Evolutionary conservation across 2,329 filamentous ascomycete genomes (phyloP).

Genomic region (Lachnellula suecica): DNA sequence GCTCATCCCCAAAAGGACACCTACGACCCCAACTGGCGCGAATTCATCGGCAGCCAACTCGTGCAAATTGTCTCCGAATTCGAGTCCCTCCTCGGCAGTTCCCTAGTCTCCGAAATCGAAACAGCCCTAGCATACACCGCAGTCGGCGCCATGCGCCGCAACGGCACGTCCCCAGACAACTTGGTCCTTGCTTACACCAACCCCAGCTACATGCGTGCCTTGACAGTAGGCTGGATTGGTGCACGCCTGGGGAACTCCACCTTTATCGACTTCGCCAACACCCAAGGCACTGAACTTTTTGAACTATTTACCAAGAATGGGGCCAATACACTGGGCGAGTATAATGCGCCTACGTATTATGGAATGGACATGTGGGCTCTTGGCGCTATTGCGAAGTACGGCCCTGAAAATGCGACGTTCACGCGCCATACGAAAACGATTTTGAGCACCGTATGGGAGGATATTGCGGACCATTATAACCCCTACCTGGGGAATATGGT

Average conservation of each 20-base stretch:
- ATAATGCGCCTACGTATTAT: slow-evolving; percentile 57
- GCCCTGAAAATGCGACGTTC: slow-evolving; percentile 53
- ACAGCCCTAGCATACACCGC: slow-evolving; percentile 53
- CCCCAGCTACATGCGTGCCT: slow-evolving; percentile 56
- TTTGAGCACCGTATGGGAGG: slow-evolving; percentile 51
- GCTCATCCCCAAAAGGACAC: slow-evolving; percentile 39
- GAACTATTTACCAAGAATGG: slow-evolving; percentile 52
- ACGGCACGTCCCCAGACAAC: slow-evolving; percentile 53
- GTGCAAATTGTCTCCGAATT: slow-evolving; percentile 60
- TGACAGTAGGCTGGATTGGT: slow-evolving; percentile 58
- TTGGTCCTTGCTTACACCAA: slow-evolving; percentile 33
- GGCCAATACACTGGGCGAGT: slow-evolving; percentile 52
- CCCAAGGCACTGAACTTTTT: slow-evolving; percentile 53
- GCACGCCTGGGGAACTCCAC: slow-evolving; percentile 52
- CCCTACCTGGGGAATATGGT: slow-evolving; percentile 59
- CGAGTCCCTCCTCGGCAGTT: slow-evolving; percentile 40
- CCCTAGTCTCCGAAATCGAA: slow-evolving; percentile 43
- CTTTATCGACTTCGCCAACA: slow-evolving; percentile 56
- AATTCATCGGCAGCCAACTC: slow-evolving; percentile 59
- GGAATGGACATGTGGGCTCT: slow-evolving; percentile 56
- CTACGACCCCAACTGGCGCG: slow-evolving; percentile 65
- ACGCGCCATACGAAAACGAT: slow-evolving; percentile 48
- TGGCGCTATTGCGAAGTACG: slow-evolving; percentile 49
- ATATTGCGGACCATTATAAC: slow-evolving; percentile 54
- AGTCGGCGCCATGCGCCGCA: slow-evolving; percentile 59